Conservation (phyloP, 768 basidiomycete genomes). For the Hypholoma fasciculare region DNA sequence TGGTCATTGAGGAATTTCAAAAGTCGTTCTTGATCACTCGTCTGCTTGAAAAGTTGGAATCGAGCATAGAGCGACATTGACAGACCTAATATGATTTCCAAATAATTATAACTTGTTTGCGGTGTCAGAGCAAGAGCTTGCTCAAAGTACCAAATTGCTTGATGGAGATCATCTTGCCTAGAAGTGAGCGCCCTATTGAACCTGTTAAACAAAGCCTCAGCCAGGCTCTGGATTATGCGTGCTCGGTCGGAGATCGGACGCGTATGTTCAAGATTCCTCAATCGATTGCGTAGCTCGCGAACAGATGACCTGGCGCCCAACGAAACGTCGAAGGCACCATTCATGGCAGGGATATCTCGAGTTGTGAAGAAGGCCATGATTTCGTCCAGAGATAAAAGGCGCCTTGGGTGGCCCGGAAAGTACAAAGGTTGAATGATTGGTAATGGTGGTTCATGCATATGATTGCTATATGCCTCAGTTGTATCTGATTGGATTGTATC, state of each 20-base stretch:
- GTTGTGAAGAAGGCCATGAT: not conserved
- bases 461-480: too few species aligned
- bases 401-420: too few species aligned
- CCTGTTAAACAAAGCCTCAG: not conserved
- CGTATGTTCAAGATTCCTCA: not conserved
- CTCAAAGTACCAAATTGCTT: not conserved
- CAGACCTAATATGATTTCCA: not conserved
- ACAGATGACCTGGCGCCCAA: not conserved
- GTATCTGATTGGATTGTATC: too few species aligned
- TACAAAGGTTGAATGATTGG: too few species aligned
- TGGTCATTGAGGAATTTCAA: not conserved
- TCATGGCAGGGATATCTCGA: too few species aligned
- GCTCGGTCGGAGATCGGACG: not conserved
- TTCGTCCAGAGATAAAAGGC: not conserved
- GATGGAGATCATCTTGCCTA: not conserved
- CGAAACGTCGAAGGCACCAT: not conserved
- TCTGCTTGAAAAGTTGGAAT: not conserved
- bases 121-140: not conserved
- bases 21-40: not conserved
- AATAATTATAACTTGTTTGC: not conserved
- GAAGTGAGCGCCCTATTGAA: not conserved
- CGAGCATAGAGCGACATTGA: not conserved
- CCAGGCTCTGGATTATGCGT: not conserved
- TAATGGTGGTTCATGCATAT: too few species aligned
- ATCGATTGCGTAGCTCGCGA: not conserved